A percentile compares a stretch with the other conserved stretches of the same genome.
Evolutionary conservation across 2,329 filamentous ascomycete species (phyloP).

Genomic region (Aspergillus sojae): DNA sequence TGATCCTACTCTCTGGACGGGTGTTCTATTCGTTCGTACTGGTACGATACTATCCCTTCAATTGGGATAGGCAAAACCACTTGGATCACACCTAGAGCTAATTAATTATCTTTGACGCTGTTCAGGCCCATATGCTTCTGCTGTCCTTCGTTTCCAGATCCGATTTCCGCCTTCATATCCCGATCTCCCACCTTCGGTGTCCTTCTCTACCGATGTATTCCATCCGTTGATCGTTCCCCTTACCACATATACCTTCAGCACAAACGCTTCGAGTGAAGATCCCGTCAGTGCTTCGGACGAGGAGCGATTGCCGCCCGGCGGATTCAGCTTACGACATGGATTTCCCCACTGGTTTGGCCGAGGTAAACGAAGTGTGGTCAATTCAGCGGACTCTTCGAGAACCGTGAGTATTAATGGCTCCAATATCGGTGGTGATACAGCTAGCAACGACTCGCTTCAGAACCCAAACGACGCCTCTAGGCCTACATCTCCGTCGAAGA

Average conservation of each 20-base stretch:
- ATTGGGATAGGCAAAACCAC: not conserved
- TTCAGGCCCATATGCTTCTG: constrained; percentile 82
- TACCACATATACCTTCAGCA: constrained; percentile 93
- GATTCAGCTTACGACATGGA: constrained; percentile 86
- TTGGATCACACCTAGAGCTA: constrained; percentile 6
- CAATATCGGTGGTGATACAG: constrained; percentile 5
- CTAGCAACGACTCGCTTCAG: not conserved
- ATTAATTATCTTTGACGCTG: not conserved
- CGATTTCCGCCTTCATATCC: constrained; percentile 84
- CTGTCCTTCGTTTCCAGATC: constrained; percentile 86
- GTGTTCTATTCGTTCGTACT: constrained; percentile 87
- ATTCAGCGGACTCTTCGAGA: constrained; percentile 41
- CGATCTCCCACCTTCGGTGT: constrained; percentile 76
- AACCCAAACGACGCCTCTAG: constrained; percentile 1
- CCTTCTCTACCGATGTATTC: constrained; percentile 90
- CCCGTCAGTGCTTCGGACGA: constrained; percentile 83
- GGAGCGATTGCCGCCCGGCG: constrained; percentile 80
- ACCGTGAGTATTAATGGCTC: constrained; percentile 48
- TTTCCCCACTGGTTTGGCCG: constrained; percentile 89
- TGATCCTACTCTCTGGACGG: constrained; percentile 81
- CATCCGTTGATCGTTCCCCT: constrained; percentile 90
- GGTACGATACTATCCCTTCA: constrained; percentile 55
- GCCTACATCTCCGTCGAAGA: constrained; percentile 8
- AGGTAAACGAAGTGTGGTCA: constrained; percentile 47
- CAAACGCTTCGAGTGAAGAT: constrained; percentile 71